These are phyloP conservation scores for Teratosphaeria pseudoeucalypti DNA, from an alignment of 2,329 filamentous ascomycete genomes.

Conservation along the genomic window DNA sequence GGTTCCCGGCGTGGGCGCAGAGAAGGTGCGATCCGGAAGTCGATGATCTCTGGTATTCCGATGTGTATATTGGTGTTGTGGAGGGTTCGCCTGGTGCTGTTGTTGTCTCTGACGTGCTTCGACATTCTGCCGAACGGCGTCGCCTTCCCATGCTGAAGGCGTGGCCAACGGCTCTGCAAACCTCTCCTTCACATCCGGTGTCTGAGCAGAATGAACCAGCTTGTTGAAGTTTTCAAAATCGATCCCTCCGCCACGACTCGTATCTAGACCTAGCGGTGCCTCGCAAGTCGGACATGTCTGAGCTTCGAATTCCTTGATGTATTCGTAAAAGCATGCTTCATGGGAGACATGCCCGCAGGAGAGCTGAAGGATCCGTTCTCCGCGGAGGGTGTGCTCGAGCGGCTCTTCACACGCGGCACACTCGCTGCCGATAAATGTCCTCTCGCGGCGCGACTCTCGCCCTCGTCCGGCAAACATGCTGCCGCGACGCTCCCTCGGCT, in stretches of 20 bases:
- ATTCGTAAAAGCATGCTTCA: constrained; percentile 98
- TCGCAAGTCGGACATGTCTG: constrained; percentile 93
- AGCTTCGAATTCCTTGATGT: constrained; percentile 86
- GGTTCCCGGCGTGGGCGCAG: constrained; percentile 11
- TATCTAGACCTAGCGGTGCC: constrained; percentile 82
- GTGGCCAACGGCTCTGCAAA: constrained; percentile 43
- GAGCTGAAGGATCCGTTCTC: constrained; percentile 89
- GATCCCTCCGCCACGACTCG: constrained; percentile 84
- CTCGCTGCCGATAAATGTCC: constrained; percentile 89
- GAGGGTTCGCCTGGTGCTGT: not conserved
- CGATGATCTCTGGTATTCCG: constrained; percentile 15
- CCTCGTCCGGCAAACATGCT: constrained; percentile 24
- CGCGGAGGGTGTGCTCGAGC: constrained; percentile 84
- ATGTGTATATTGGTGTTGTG: not conserved
- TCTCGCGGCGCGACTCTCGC: constrained; percentile 56
- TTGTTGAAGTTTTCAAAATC: constrained; percentile 75
- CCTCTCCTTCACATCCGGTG: constrained; percentile 15
- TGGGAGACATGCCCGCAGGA: constrained; percentile 96
- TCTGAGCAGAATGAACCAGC: constrained; percentile 73
- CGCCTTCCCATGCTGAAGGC: constrained; percentile 50
- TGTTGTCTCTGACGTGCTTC: constrained; percentile 6
- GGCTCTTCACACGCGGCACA: constrained; percentile 96
- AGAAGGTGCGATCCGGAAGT: constrained; percentile 11
- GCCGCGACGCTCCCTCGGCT: constrained; percentile 15
- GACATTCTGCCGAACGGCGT: constrained; percentile 9